These are phyloP conservation scores for Trichophyton verrucosum DNA, from an alignment of 2,329 filamentous ascomycete species.

Conservation along the genomic window DNA sequence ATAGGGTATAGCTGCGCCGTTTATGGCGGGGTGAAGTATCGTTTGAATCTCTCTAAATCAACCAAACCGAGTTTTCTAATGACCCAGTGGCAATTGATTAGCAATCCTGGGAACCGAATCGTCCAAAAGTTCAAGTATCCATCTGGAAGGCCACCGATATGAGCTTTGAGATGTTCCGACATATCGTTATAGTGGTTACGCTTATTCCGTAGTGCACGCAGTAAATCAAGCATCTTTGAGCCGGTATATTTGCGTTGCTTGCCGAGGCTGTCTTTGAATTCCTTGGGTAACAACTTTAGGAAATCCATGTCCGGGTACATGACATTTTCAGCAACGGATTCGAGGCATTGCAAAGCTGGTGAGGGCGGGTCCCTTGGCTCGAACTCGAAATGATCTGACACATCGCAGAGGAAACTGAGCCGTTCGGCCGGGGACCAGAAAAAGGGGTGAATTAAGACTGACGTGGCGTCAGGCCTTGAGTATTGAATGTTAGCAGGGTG, in stretches of 20 bases:
- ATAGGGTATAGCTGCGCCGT: background rate
- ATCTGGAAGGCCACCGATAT: conserved; percentile 62
- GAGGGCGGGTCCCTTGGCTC: conserved; percentile 77
- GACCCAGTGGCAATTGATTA: conserved; percentile 68
- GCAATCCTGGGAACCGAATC: conserved; percentile 59
- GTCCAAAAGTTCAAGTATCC: conserved; percentile 82
- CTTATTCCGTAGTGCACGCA: conserved; percentile 87
- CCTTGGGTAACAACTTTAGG: conserved; percentile 58
- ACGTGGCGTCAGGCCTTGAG: conserved; percentile 54
- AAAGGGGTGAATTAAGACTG: conserved; percentile 86
- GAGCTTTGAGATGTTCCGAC: conserved; percentile 60
- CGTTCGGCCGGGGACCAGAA: conserved; percentile 90
- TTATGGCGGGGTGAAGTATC: conserved; percentile 30
- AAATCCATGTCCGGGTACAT: conserved; percentile 58
- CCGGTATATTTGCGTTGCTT: conserved; percentile 95
- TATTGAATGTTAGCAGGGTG: background rate
- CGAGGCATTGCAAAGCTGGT: conserved; percentile 47
- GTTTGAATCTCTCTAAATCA: conserved; percentile 29
- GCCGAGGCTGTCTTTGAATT: conserved; percentile 78
- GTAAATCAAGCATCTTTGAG: conserved; percentile 65
- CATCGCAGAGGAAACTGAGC: conserved; percentile 84
- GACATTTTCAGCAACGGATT: conserved; percentile 35
- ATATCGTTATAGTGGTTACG: conserved; percentile 97
- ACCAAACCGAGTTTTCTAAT: conserved; percentile 53
- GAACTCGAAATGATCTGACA: conserved; percentile 92